These are phyloP conservation scores for Tetrahymena elliotti DNA, from an alignment of 73 alveolate species.

Conservation along the genomic window DNA sequence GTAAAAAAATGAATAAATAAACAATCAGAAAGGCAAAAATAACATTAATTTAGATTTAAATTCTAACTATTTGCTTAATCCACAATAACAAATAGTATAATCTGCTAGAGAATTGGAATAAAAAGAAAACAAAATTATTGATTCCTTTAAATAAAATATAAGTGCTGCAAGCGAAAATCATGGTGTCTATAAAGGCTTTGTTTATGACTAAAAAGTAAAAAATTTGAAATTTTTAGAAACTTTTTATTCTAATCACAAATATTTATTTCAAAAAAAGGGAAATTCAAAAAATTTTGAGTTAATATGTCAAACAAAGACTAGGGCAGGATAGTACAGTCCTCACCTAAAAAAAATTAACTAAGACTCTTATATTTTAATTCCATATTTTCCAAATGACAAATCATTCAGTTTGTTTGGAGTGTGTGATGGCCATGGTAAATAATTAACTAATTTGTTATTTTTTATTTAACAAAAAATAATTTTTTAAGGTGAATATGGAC, in stretches of 20 bases:
- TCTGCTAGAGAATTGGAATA: background rate
- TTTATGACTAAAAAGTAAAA: background rate
- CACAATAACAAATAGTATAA: background rate
- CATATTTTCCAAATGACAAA: conserved; percentile 1
- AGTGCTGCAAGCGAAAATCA: background rate
- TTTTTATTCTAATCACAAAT: background rate
- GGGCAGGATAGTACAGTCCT: background rate
- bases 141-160: background rate
- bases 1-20: background rate
- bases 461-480: too few species aligned
- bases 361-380: conserved; percentile 9
- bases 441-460: background rate
- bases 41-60: background rate
- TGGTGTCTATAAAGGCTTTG: background rate
- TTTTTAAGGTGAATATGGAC: conserved; percentile 49
- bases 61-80: background rate
- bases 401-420: conserved; percentile 44
- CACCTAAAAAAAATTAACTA: conserved; percentile 10
- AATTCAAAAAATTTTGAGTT: background rate
- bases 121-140: background rate
- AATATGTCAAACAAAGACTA: background rate
- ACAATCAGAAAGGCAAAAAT: background rate
- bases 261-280: background rate
- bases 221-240: background rate
- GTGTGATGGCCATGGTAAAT: conserved; percentile 61